A percentile compares a stretch with the other conserved stretches of the same genome.
These are phyloP conservation scores for Schizopora paradoxa DNA, from an alignment of 1,284 basidiomycete species.

Conservation along the genomic window DNA sequence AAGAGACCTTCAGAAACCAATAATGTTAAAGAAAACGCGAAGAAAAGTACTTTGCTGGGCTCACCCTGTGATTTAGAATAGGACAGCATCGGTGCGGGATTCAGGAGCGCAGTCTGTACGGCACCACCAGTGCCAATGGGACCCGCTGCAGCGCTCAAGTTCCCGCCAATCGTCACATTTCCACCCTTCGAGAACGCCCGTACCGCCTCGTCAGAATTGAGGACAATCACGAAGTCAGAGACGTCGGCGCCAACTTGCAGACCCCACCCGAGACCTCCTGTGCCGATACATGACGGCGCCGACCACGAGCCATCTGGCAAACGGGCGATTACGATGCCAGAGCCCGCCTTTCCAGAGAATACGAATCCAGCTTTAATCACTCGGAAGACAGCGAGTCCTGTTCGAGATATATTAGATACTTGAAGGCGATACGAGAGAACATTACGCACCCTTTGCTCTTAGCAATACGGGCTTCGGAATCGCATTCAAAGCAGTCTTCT, in stretches of 20 bases:
- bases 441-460: constrained; percentile 70
- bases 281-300: constrained; percentile 96
- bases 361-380: constrained; percentile 94
- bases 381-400: constrained; percentile 93
- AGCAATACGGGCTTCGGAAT: constrained; percentile 94
- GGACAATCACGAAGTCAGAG: constrained; percentile 86
- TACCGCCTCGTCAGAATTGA: constrained; percentile 96
- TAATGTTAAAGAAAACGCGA: constrained; percentile 1
- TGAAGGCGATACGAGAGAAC: background rate
- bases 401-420: constrained; percentile 4
- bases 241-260: constrained; percentile 92
- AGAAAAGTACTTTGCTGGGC: constrained; percentile 21
- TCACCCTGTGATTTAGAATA: constrained; percentile 92
- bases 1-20: constrained; percentile 66
- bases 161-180: constrained; percentile 93
- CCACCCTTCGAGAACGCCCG: constrained; percentile 93
- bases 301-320: constrained; percentile 97
- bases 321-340: constrained; percentile 90
- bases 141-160: constrained; percentile 79
- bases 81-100: constrained; percentile 96
- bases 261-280: constrained; percentile 93
- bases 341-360: constrained; percentile 94
- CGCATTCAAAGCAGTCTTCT: constrained; percentile 88
- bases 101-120: constrained; percentile 81
- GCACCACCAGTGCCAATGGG: constrained; percentile 95